These are phyloP conservation scores for Nissolia schottii DNA, from an alignment of 306 rosid species.

Conservation along the genomic window DNA sequence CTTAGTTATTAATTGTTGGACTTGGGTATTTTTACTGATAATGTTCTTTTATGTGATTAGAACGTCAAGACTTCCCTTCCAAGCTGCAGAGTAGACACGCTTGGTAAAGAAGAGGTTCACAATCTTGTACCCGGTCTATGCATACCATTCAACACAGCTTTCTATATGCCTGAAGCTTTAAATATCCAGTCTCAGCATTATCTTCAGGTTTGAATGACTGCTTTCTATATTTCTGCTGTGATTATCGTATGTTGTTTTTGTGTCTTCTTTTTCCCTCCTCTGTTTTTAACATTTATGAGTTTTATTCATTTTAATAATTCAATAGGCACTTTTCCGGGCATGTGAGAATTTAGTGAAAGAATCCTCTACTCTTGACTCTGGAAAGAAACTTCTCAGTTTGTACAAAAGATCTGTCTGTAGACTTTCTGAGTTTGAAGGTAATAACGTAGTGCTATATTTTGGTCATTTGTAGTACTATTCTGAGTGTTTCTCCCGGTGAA, in stretches of 20 bases:
- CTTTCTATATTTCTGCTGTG: no score
- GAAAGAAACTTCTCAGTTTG: constrained; percentile 49
- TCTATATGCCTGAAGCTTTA: constrained; percentile 88
- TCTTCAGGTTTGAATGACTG: constrained; percentile 59
- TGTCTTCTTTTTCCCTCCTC: not conserved
- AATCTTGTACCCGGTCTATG: constrained; percentile 53
- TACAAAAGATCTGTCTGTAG: constrained; percentile 47
- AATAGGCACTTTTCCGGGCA: constrained; percentile 72
- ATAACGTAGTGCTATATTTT: constrained; percentile 6
- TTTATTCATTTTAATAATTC: constrained; percentile 15
- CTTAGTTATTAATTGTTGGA: constrained; percentile 9
- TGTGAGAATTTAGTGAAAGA: constrained; percentile 59
- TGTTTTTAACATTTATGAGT: not conserved
- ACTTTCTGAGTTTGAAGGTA: constrained; percentile 80
- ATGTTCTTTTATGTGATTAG: constrained; percentile 37
- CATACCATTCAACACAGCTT: constrained; percentile 56
- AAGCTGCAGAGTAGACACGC: constrained; percentile 69
- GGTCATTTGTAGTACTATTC: not conserved
- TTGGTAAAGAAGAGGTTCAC: constrained; percentile 49
- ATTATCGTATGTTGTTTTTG: not conserved
- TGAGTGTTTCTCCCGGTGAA: not conserved
- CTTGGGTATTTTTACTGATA: constrained; percentile 10
- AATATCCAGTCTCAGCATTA: constrained; percentile 64
- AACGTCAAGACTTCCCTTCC: constrained; percentile 73
- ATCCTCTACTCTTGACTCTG: constrained; percentile 33